phyloP scores from a whole-genome alignment of 2,329 filamentous ascomycete species.

The Epicoccum nigrum region DNA sequence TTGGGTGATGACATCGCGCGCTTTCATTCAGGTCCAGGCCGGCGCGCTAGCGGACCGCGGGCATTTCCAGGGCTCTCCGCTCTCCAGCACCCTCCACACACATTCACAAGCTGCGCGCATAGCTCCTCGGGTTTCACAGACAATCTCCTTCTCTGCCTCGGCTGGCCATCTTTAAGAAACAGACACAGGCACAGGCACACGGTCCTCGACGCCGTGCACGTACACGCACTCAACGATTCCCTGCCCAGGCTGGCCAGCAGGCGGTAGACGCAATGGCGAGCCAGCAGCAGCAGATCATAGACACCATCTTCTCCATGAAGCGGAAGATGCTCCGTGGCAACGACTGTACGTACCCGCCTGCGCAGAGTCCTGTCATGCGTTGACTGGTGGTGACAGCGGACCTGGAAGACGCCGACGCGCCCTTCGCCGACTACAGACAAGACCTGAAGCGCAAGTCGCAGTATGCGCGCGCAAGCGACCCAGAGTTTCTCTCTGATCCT shows the following conservation, averaged over 20 bases:
- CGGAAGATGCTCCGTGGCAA: conserved; percentile 42
- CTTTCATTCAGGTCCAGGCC: conserved; percentile 4
- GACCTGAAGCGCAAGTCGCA: conserved; percentile 78
- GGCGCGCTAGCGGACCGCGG: conserved; percentile 17
- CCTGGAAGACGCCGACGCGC: conserved; percentile 74
- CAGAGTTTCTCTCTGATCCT: conserved; percentile 65
- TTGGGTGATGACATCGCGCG: conserved; percentile 11
- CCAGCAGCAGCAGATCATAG: conserved; percentile 49
- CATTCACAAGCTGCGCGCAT: conserved; percentile 9
- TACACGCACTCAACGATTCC: conserved; percentile 17
- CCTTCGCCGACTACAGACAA: conserved; percentile 75
- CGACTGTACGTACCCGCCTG: conserved; percentile 36
- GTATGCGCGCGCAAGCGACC: conserved; percentile 72
- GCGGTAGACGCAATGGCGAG: conserved; percentile 43
- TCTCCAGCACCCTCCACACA: conserved; percentile 9
- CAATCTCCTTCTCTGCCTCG: no score
- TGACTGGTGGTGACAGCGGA: conserved; percentile 63
- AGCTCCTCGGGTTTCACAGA: neutral
- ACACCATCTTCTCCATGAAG: conserved; percentile 51
- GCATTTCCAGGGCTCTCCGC: conserved; percentile 16
- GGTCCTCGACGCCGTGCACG: neutral
- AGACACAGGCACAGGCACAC: neutral
- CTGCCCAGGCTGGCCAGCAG: conserved; percentile 23
- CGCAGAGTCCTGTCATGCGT: neutral
- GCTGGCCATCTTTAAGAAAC: neutral